Conservation (phyloP, 495 filamentous ascomycete genomes). For the Aspergillus ellipticus region DNA sequence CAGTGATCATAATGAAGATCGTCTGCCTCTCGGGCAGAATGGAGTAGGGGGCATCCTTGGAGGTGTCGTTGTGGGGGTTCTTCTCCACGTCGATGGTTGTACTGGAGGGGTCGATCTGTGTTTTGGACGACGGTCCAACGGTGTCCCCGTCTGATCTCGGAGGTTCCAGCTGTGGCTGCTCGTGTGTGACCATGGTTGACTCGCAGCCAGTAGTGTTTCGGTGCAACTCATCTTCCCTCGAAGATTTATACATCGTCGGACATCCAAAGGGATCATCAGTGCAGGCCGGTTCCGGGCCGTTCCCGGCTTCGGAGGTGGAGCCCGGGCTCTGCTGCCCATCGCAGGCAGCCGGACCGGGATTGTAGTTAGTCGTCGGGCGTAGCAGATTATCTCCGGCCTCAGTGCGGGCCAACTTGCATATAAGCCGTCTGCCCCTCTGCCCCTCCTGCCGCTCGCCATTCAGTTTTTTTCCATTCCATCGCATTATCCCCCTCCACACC, state of each 20-base stretch:
- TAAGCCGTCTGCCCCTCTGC: background rate
- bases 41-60: conserved; percentile 20
- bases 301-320: conserved; percentile 1
- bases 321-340: background rate
- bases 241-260: too few relatives aligned
- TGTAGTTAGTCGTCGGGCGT: background rate
- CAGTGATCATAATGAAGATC: conserved; percentile 5
- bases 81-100: background rate
- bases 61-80: background rate
- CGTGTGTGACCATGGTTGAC: too few relatives aligned
- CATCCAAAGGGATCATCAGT: too few relatives aligned
- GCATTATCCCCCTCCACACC: background rate
- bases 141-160: background rate
- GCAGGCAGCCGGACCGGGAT: background rate
- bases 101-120: background rate
- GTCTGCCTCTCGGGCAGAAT: conserved; percentile 18
- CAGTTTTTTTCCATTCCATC: background rate
- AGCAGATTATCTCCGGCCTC: background rate
- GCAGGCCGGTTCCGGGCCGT: conserved; percentile 16
- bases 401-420: background rate
- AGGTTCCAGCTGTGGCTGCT: too few relatives aligned
- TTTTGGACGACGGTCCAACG: background rate
- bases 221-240: too few relatives aligned
- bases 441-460: too few relatives aligned
- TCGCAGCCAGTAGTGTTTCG: too few relatives aligned